Evolutionary conservation across 768 basidiomycete species (phyloP).

Genomic region (Tremella yokohamensis): DNA sequence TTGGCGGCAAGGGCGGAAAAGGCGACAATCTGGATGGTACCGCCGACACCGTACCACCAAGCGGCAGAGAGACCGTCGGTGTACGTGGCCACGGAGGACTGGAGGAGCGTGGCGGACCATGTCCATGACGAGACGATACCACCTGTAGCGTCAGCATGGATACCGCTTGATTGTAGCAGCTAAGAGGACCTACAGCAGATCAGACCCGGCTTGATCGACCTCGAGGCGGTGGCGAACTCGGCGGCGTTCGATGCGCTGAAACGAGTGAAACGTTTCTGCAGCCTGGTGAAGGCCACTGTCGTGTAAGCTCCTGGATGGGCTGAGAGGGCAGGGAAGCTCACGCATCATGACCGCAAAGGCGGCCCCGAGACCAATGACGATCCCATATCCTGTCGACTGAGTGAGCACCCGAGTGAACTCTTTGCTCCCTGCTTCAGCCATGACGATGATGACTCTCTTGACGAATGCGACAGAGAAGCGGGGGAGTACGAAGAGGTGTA

Average conservation of each 20-base stretch:
- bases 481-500: too few species aligned
- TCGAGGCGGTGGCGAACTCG: conserved; percentile 21
- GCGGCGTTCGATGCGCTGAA: conserved; percentile 16
- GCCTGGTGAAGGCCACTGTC: conserved; percentile 19
- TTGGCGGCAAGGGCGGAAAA: conserved; percentile 53
- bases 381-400: conserved; percentile 19
- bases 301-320: not conserved
- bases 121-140: conserved; percentile 26
- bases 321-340: conserved; percentile 3
- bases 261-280: conserved; percentile 21
- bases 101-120: conserved; percentile 26
- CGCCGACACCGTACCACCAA: conserved; percentile 32
- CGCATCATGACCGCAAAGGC: conserved; percentile 26
- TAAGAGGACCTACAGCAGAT: conserved; percentile 20
- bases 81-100: conserved; percentile 17
- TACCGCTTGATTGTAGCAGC: not conserved
- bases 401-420: conserved; percentile 13
- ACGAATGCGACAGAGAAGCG: too few species aligned
- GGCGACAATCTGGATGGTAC: conserved; percentile 58
- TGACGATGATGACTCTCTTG: not conserved
- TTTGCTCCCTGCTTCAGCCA: conserved; percentile 13
- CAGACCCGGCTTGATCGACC: conserved; percentile 26
- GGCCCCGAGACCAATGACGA: conserved; percentile 22
- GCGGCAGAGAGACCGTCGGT: conserved; percentile 19
- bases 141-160: not conserved